Base-by-base conservation (phyloP, 345 rosid species). In the Psidium friedrichsthalianum region DNA sequence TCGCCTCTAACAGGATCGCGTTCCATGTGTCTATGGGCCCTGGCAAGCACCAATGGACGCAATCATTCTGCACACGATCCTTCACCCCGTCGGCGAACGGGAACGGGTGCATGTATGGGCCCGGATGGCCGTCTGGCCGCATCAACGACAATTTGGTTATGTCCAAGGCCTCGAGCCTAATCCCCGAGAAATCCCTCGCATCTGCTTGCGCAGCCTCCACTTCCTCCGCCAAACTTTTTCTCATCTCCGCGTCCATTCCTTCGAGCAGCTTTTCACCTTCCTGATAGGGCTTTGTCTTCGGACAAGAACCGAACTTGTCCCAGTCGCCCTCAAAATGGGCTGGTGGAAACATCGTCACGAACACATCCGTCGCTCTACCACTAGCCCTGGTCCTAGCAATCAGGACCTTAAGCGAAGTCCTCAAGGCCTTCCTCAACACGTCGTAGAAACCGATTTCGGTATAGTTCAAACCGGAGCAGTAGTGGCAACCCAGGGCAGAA, bases 21-120 rank as follows among this genome's bases (percentile, higher is more conserved):
- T 96, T 97, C 98, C 99, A 97, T 25, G 98, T 93, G 88, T 97
- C 99, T 3, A 97, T 85, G 18, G 98, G 96, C 82, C 98, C 99
- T 24, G 99, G 99, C 82, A 97, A 87, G 88, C 99, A 97, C 99
- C 99, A 97, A 85, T 96, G 99, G 11, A 97, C 93, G 87, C 99
- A 97, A 85, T 97, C 99, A 85, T 97, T 97, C 74, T 92, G 98
- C 42, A 96, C 96, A 40, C 87, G 94, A 87, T 96, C 96, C 76
- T 88, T 89, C 24, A 92, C 89, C 18, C 98, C 99, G 80, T 93
- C 88, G 15, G 94, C 96, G 81, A 95, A 97, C 5, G 99, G 99
- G 82, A 88, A 90, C 25, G 94, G 92, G 82, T 95, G 42, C 98
- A 96, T 93, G 57, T 93, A 97, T 4, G 98, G 98, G 12, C 99